Evolutionary conservation across 768 basidiomycete species (phyloP).

Genomic region (Boletellus sp.): DNA sequence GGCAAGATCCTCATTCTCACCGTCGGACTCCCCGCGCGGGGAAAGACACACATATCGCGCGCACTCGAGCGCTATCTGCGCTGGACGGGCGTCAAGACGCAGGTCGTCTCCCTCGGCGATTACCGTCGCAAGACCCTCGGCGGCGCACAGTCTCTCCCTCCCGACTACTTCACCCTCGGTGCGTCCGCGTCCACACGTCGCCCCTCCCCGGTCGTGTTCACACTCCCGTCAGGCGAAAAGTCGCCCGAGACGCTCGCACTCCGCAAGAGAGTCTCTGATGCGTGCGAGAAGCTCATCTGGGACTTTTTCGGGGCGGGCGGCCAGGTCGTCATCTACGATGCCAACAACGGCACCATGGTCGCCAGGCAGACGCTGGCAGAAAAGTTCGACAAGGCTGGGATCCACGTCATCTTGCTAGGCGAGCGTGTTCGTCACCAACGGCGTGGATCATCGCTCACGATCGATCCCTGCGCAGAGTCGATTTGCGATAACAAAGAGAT

Average conservation of each 20-base stretch:
- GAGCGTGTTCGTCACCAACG: conserved; percentile 17
- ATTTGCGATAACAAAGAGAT: conserved; percentile 89
- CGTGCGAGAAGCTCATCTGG: conserved; percentile 87
- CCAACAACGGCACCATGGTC: conserved; percentile 82
- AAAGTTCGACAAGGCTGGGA: conserved; percentile 80
- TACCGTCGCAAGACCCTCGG: conserved; percentile 89
- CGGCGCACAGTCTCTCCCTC: conserved; percentile 79
- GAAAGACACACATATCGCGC: conserved; percentile 95
- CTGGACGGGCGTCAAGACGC: conserved; percentile 97
- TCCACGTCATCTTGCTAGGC: conserved; percentile 95
- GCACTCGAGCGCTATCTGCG: conserved; percentile 95
- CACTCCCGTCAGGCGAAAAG: conserved; percentile 59
- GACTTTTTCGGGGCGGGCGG: conserved; percentile 84
- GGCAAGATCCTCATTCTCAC: conserved; percentile 94
- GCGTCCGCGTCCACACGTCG: conserved; percentile 11
- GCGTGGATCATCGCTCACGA: conserved; percentile 3
- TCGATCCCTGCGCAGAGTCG: conserved; percentile 55
- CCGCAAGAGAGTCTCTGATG: conserved; percentile 66
- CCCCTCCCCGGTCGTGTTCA: background rate
- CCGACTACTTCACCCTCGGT: conserved; percentile 91
- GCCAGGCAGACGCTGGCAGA: conserved; percentile 70
- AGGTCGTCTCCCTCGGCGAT: conserved; percentile 93
- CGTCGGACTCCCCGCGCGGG: conserved; percentile 89
- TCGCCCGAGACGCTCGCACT: conserved; percentile 75
- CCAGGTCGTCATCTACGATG: conserved; percentile 98